Percentiles rank a stretch among this genome's conserved stretches.
Conservation (phyloP, 805 yeast genomes). For the Suhomyces pyralidae region DNA sequence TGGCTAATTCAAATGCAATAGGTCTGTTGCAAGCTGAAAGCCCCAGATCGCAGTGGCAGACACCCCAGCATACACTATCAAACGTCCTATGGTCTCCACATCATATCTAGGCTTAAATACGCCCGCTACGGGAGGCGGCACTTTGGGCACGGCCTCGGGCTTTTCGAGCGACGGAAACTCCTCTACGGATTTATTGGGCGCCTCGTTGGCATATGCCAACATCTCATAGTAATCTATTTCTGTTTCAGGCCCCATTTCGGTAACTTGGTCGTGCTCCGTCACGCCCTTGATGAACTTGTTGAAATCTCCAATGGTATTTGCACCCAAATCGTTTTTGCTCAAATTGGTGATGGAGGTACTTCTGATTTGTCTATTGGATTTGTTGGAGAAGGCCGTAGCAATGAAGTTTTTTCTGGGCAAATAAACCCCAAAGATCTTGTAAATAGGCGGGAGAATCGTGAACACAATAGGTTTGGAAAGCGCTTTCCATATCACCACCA, state of each 20-base stretch:
- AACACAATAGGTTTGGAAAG: conserved; percentile 66
- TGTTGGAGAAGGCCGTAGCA: conserved; percentile 35
- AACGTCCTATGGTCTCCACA: conserved; percentile 72
- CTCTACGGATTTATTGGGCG: conserved; percentile 7
- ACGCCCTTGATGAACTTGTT: conserved; percentile 25
- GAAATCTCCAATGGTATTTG: conserved; percentile 18
- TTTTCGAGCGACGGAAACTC: conserved; percentile 27
- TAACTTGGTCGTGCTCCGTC: conserved; percentile 14
- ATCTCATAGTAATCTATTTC: conserved; percentile 43
- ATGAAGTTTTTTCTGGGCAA: conserved; percentile 38
- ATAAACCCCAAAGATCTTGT: conserved; percentile 38
- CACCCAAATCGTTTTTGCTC: conserved; percentile 14
- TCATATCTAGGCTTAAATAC: conserved; percentile 64
- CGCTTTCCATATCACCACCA: conserved; percentile 72
- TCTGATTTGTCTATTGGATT: conserved; percentile 33
- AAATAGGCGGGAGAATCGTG: conserved; percentile 57
- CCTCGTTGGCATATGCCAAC: conserved; percentile 26
- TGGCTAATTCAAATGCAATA: conserved; percentile 7
- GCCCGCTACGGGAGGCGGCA: conserved; percentile 19
- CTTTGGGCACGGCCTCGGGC: conserved; percentile 16
- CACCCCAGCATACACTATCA: conserved; percentile 80
- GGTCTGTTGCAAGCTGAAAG: conserved; percentile 23
- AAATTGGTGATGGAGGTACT: conserved; percentile 40
- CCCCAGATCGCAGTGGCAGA: conserved; percentile 54
- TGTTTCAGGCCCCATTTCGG: conserved; percentile 31